These are phyloP conservation scores for Chaetomidium leptoderma DNA, from an alignment of 495 filamentous ascomycete genomes.

Conservation along the genomic window DNA sequence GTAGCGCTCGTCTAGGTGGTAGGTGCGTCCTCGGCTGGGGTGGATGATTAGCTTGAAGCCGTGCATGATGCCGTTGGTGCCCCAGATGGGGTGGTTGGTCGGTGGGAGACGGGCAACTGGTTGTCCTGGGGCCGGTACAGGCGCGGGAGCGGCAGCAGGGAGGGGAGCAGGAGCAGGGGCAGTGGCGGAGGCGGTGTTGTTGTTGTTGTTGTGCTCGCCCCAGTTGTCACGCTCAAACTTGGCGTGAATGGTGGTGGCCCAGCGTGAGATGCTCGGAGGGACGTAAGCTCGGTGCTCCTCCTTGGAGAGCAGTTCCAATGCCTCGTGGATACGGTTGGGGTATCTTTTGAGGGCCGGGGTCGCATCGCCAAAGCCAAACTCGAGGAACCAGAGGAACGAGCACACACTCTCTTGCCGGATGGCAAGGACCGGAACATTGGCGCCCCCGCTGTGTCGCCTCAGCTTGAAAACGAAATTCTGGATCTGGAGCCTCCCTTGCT, in stretches of 20 bases:
- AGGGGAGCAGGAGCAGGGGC: background rate
- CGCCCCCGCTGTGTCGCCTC: background rate
- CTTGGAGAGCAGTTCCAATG: background rate
- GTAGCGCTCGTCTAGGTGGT: slow-evolving; percentile 30
- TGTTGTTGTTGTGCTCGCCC: background rate
- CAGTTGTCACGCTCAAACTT: background rate
- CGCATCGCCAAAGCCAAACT: background rate
- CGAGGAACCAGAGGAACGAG: background rate
- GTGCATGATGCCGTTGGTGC: slow-evolving; percentile 37
- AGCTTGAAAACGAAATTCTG: background rate
- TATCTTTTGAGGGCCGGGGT: background rate
- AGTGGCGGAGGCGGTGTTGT: background rate
- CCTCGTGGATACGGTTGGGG: background rate
- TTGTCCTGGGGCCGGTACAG: background rate
- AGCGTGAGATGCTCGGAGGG: background rate
- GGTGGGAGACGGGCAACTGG: slow-evolving; percentile 19
- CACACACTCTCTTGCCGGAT: background rate
- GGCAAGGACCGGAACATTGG: background rate
- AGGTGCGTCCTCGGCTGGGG: slow-evolving; percentile 4
- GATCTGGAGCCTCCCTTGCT: background rate
- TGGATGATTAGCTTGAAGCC: slow-evolving; percentile 34
- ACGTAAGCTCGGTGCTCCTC: background rate
- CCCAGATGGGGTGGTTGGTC: slow-evolving; percentile 30
- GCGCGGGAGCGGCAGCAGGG: background rate
- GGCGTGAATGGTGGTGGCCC: background rate